These are phyloP conservation scores for Backusella macrospora DNA, from an alignment of 192 early-diverging fungal genomes.

Conservation along the genomic window DNA sequence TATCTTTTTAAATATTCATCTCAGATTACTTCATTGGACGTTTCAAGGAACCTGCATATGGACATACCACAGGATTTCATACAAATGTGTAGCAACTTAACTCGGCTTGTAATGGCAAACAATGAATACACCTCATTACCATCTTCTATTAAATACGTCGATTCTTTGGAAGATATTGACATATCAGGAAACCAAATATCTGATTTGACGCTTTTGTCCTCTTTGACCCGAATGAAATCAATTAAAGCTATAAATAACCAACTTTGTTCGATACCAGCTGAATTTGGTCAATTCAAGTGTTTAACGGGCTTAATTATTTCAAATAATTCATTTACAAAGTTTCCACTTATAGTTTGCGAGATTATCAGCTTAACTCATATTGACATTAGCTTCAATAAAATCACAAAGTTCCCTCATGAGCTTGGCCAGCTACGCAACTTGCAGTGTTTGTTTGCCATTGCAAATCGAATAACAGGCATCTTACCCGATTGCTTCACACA, in stretches of 20 bases:
- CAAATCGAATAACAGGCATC: conserved; percentile 71
- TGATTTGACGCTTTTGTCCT: conserved; percentile 64
- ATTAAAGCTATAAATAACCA: conserved; percentile 75
- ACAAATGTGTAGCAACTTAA: conserved; percentile 68
- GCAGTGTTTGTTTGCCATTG: conserved; percentile 65
- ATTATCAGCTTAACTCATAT: conserved; percentile 66
- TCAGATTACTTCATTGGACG: conserved; percentile 74
- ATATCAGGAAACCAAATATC: conserved; percentile 76
- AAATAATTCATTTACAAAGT: conserved; percentile 75
- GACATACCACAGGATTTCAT: conserved; percentile 85
- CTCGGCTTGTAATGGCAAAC: conserved; percentile 67
- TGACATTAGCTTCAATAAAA: conserved; percentile 84
- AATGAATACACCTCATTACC: conserved; percentile 75
- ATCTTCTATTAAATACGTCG: conserved; percentile 61
- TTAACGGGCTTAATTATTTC: conserved; percentile 72
- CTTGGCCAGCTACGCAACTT: conserved; percentile 69
- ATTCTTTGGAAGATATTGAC: conserved; percentile 70
- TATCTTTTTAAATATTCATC: conserved; percentile 73
- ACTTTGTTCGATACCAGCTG: conserved; percentile 68
- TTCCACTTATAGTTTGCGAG: conserved; percentile 71
- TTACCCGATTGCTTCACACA: conserved; percentile 65
- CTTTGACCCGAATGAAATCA: conserved; percentile 58
- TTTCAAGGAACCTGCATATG: conserved; percentile 80
- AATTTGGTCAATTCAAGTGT: conserved; percentile 54
- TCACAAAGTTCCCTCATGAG: conserved; percentile 68